A percentile compares a stretch with the other conserved stretches of the same genome.
phyloP scores from a whole-genome alignment of 140 eudicot genomes.

The Stevia rebaudiana region DNA sequence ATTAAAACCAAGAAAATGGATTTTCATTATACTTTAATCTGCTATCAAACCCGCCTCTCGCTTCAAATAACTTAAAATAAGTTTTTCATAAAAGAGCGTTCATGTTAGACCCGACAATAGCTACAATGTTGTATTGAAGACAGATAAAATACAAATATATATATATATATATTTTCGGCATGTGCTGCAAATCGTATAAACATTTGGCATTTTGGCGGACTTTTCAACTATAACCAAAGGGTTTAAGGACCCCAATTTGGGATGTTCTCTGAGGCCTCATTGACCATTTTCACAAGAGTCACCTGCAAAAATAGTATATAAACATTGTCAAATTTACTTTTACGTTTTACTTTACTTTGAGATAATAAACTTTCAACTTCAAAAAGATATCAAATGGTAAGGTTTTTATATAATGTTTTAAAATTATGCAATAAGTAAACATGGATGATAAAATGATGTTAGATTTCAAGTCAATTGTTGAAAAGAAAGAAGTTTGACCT shows the following conservation, averaged over 20 bases:
- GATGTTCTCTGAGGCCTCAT: slow-evolving; percentile 86
- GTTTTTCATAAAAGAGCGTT: slow-evolving; percentile 1
- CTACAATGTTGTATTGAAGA: slow-evolving; percentile 8
- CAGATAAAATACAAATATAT: slow-evolving; percentile 20
- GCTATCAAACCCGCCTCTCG: background rate
- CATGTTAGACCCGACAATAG: slow-evolving; percentile 13
- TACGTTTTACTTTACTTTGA: slow-evolving; percentile 4
- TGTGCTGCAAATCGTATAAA: slow-evolving; percentile 11
- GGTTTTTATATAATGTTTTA: too few relatives aligned
- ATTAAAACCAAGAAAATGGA: background rate
- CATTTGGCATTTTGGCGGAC: background rate
- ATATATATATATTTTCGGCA: slow-evolving; percentile 11
- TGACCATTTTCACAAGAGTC: slow-evolving; percentile 95
- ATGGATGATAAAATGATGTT: background rate
- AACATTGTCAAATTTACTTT: too few relatives aligned
- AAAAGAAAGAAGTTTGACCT: slow-evolving; percentile 1
- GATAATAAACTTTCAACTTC: background rate
- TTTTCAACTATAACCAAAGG: slow-evolving; percentile 4
- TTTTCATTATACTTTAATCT: background rate
- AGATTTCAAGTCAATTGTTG: background rate
- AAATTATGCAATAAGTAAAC: background rate
- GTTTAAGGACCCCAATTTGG: slow-evolving; percentile 87
- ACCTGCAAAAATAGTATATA: slow-evolving; percentile 53
- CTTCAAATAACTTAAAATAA: slow-evolving; percentile 5
- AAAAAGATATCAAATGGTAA: background rate